phyloP scores from a whole-genome alignment of 306 rosid genomes.

The Lathyrus tuberosus region DNA sequence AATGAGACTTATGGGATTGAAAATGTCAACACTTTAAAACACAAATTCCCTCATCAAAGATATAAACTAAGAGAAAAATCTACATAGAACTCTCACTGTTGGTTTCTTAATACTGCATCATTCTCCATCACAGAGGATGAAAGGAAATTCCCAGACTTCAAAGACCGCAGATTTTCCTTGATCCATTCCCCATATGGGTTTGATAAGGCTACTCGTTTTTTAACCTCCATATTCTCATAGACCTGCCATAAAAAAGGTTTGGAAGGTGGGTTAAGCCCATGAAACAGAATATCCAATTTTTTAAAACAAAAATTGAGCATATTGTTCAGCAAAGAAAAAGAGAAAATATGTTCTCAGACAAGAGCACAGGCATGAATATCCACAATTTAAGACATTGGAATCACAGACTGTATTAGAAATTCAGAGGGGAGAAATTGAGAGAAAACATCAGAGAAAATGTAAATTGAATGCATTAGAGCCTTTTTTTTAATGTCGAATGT shows the following conservation, averaged over 20 bases:
- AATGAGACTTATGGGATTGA: constrained; percentile 31
- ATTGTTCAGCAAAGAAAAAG: constrained; percentile 2
- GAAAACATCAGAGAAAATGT: neutral
- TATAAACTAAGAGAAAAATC: constrained; percentile 26
- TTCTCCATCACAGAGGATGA: constrained; percentile 75
- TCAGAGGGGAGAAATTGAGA: neutral
- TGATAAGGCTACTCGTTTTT: constrained; percentile 85
- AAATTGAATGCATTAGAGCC: neutral
- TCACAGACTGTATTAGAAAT: constrained; percentile 2
- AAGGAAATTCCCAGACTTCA: constrained; percentile 77
- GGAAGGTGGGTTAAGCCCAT: constrained; percentile 32
- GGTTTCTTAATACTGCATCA: constrained; percentile 79
- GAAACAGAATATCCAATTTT: constrained; percentile 11
- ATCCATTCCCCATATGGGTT: constrained; percentile 93
- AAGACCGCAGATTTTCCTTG: constrained; percentile 73
- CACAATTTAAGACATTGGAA: constrained; percentile 36
- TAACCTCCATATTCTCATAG: constrained; percentile 94
- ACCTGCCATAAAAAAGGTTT: constrained; percentile 64
- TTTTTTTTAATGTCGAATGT: too few relatives aligned
- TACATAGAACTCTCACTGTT: constrained; percentile 80
- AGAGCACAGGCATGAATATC: constrained; percentile 11
- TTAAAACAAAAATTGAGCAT: constrained; percentile 16
- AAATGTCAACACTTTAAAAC: constrained; percentile 20
- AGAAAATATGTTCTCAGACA: constrained; percentile 1
- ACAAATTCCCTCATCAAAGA: constrained; percentile 30